Evolutionary conservation across 202 grass and related monocot species (phyloP).

Genomic region (Brachypodium distachyon): DNA sequence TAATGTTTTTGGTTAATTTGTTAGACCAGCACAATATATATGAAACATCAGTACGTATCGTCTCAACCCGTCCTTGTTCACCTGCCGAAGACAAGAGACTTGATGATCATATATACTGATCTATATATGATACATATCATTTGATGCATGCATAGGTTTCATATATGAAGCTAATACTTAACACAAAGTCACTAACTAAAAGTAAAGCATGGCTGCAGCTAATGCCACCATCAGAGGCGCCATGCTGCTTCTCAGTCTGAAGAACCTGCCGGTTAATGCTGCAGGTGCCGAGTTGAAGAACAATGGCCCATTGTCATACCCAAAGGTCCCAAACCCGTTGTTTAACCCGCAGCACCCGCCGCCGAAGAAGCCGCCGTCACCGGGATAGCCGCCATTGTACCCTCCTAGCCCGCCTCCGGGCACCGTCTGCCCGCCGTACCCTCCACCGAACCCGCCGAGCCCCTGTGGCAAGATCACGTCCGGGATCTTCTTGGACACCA

Average conservation of each 20-base stretch:
- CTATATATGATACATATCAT: too few relatives aligned
- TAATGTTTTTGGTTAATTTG: too few relatives aligned
- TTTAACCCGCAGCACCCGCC: not conserved
- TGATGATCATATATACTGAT: too few relatives aligned
- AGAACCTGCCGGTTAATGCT: too few relatives aligned
- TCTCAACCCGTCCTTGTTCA: too few relatives aligned
- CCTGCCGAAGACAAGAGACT: too few relatives aligned
- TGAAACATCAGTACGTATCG: too few relatives aligned
- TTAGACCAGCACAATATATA: too few relatives aligned
- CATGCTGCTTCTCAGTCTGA: not conserved
- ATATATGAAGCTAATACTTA: not conserved
- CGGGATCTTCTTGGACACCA: not conserved
- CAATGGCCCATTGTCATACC: not conserved
- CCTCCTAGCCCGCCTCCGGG: constrained; percentile 19
- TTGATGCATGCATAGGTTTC: too few relatives aligned
- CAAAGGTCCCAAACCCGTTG: not conserved
- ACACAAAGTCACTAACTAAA: not conserved
- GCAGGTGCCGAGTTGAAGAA: constrained; percentile 10
- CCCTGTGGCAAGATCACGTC: not conserved
- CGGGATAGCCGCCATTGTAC: too few relatives aligned
- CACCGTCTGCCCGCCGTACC: not conserved
- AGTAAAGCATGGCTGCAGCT: not conserved
- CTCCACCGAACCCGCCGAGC: not conserved
- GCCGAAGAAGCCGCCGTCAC: not conserved
- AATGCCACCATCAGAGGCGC: not conserved